Conservation (phyloP, 2,329 filamentous ascomycete species). For the Whalleya microplaca region DNA sequence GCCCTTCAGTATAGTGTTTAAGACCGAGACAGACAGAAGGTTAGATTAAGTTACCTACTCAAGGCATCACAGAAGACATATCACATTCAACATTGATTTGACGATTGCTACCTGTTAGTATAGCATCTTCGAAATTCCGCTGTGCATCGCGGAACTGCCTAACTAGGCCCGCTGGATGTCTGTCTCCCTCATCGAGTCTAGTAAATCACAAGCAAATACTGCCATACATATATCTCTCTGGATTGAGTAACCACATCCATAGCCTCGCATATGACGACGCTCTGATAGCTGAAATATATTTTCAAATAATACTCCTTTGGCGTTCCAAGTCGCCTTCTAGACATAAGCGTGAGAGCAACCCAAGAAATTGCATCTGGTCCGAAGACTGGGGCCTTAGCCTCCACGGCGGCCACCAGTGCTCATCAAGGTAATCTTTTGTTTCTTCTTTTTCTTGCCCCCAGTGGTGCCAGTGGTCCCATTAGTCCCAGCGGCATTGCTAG, state of each 20-base stretch:
- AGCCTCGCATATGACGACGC: neutral
- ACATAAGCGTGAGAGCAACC: neutral
- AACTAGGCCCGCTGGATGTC: too few relatives aligned
- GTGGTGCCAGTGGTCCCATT: slow-evolving; percentile 36
- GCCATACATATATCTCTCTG: neutral
- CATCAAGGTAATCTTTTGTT: slow-evolving; percentile 74
- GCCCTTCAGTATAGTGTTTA: neutral
- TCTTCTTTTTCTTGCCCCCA: slow-evolving; percentile 68
- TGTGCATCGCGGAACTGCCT: neutral
- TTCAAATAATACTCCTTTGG: neutral
- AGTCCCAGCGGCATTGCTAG: slow-evolving; percentile 26
- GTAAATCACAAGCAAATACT: neutral
- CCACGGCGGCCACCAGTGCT: slow-evolving; percentile 60
- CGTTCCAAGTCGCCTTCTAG: neutral
- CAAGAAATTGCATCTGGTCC: neutral
- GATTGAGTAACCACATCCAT: neutral
- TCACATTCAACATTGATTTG: neutral
- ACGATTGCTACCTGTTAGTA: neutral
- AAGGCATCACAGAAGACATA: neutral
- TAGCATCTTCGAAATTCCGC: neutral
- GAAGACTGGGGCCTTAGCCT: slow-evolving; percentile 16
- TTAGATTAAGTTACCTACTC: neutral
- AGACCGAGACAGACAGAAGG: neutral
- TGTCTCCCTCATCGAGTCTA: neutral
- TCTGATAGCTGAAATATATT: neutral